Evolutionary conservation across 2,329 filamentous ascomycete genomes (phyloP).

Genomic region (Colletotrichum sp.): DNA sequence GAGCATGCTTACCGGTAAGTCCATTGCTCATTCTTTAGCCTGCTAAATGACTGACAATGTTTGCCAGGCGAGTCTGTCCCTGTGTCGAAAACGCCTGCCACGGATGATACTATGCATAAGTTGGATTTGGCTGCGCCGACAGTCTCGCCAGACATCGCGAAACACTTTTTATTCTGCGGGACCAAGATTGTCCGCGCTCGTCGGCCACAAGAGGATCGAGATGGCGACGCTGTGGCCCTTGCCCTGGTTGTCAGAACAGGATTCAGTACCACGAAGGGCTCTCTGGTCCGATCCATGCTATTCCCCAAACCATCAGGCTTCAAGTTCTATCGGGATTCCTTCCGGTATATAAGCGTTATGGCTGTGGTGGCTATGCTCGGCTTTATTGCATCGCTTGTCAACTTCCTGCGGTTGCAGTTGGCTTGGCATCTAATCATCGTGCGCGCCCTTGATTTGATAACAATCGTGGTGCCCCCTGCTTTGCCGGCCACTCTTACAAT

Average conservation of each 20-base stretch:
- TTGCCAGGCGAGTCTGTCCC: constrained; percentile 84
- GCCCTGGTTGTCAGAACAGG: constrained; percentile 93
- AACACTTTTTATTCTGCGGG: constrained; percentile 91
- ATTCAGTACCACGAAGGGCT: constrained; percentile 97
- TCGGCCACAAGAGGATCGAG: constrained; percentile 83
- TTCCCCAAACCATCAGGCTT: constrained; percentile 98
- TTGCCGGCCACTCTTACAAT: constrained; percentile 95
- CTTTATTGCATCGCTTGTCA: constrained; percentile 89
- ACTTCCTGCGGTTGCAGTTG: constrained; percentile 85
- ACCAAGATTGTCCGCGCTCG: constrained; percentile 94
- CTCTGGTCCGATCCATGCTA: constrained; percentile 94
- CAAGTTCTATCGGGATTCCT: constrained; percentile 98
- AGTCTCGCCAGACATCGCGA: constrained; percentile 81
- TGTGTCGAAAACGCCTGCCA: constrained; percentile 88
- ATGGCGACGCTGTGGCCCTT: constrained; percentile 87
- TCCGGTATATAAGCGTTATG: constrained; percentile 98
- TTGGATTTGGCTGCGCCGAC: constrained; percentile 83
- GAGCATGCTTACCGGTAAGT: constrained; percentile 86
- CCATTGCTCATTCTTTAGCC: neutral
- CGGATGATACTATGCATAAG: constrained; percentile 75
- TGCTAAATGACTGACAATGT: neutral
- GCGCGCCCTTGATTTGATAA: constrained; percentile 91
- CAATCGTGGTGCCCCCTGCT: constrained; percentile 95
- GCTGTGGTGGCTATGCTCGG: constrained; percentile 82
- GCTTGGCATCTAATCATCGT: constrained; percentile 92